Percentiles rank a stretch among this genome's conserved stretches.
Evolutionary conservation across 2,329 filamentous ascomycete species (phyloP).

Genomic region (Salinomyces thailandicus): DNA sequence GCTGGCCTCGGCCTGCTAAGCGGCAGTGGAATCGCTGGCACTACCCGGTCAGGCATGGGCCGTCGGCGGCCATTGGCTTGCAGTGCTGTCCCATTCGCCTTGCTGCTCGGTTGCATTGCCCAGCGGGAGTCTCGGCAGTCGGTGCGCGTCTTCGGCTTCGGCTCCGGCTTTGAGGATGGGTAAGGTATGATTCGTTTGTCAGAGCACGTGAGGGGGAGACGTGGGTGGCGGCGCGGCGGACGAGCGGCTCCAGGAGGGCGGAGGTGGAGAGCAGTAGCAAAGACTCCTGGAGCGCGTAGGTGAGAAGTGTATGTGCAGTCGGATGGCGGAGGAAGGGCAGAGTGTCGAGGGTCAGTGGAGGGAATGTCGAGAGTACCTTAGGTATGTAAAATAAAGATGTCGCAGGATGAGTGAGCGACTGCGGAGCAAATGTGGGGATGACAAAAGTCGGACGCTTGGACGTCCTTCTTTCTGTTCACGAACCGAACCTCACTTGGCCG

Average conservation of each 20-base stretch:
- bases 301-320: slow-evolving; percentile 2
- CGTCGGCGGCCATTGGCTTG: slow-evolving; percentile 9
- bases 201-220: slow-evolving; percentile 3
- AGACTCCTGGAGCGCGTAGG: slow-evolving; percentile 18
- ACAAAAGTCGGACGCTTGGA: not conserved
- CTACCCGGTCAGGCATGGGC: slow-evolving; percentile 14
- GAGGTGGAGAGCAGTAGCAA: slow-evolving; percentile 1
- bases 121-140: not conserved
- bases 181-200: too few relatives aligned
- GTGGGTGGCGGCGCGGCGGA: not conserved
- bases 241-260: slow-evolving; percentile 15
- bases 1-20: slow-evolving; percentile 16
- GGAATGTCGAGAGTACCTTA: too few relatives aligned
- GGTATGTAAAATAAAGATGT: not conserved
- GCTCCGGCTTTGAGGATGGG: too few relatives aligned
- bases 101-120: slow-evolving; percentile 16
- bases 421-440: slow-evolving; percentile 3
- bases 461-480: too few relatives aligned
- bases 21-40: slow-evolving; percentile 24
- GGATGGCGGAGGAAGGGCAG: not conserved
- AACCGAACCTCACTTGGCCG: too few relatives aligned
- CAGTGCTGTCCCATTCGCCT: slow-evolving; percentile 5
- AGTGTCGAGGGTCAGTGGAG: too few relatives aligned
- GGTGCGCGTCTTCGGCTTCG: not conserved
- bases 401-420: slow-evolving; percentile 2